These are phyloP conservation scores for Chaetomium globosum DNA, from an alignment of 2,329 filamentous ascomycete genomes.

Conservation along the genomic window DNA sequence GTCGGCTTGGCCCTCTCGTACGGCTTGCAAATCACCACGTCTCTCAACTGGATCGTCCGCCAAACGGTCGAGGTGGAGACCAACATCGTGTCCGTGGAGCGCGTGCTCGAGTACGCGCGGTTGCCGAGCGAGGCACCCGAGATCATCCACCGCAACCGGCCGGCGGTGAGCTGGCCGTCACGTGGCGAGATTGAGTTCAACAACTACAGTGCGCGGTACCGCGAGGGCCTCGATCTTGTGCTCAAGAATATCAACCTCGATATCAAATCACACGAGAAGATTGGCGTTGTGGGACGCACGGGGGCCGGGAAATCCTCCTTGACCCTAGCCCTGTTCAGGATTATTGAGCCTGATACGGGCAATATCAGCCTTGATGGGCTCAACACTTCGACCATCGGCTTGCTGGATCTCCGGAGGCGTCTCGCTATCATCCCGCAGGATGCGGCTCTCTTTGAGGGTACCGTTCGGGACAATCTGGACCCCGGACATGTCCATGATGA, in stretches of 20 bases:
- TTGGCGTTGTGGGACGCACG: slow-evolving; percentile 93
- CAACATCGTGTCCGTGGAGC: slow-evolving; percentile 98
- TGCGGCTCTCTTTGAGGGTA: slow-evolving; percentile 77
- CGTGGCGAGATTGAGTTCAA: slow-evolving; percentile 87
- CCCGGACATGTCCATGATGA: slow-evolving; percentile 94
- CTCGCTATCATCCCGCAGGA: slow-evolving; percentile 98
- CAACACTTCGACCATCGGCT: slow-evolving; percentile 85
- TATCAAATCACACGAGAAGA: slow-evolving; percentile 96
- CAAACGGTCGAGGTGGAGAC: slow-evolving; percentile 99
- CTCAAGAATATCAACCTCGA: slow-evolving; percentile 89
- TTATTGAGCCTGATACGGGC: slow-evolving; percentile 84
- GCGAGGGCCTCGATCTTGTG: slow-evolving; percentile 84
- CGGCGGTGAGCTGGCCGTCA: slow-evolving; percentile 87
- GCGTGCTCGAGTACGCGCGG: slow-evolving; percentile 90
- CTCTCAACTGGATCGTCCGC: slow-evolving; percentile 97
- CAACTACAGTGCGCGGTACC: slow-evolving; percentile 92
- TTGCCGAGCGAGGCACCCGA: slow-evolving; percentile 93
- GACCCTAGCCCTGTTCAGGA: slow-evolving; percentile 89
- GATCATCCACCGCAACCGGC: slow-evolving; percentile 83
- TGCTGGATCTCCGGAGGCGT: slow-evolving; percentile 83
- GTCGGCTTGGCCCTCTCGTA: slow-evolving; percentile 97
- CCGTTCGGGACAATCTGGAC: slow-evolving; percentile 89
- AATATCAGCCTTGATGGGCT: slow-evolving; percentile 86
- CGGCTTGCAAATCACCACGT: slow-evolving; percentile 93
- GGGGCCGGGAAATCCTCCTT: slow-evolving; percentile 95